These are phyloP conservation scores for Euphorbia peplus DNA, from an alignment of 345 rosid species.

Conservation along the genomic window DNA sequence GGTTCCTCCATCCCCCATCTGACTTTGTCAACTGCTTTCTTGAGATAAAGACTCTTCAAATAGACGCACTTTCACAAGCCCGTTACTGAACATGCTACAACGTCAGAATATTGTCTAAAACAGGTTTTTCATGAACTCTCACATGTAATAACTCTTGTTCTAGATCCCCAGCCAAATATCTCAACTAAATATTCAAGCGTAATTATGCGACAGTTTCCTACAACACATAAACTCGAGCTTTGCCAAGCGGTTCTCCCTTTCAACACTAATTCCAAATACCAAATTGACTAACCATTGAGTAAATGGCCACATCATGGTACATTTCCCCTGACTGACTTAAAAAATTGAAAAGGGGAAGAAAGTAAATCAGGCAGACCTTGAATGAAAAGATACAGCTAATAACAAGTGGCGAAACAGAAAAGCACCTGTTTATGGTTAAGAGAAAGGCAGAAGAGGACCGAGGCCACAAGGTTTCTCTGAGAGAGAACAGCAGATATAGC, in stretches of 20 bases:
- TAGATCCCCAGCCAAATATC: background rate
- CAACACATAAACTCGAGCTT: background rate
- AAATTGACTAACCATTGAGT: background rate
- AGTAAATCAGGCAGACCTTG: background rate
- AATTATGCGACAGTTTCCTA: background rate
- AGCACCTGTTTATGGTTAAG: constrained; percentile 93
- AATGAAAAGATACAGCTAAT: background rate
- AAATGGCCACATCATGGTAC: background rate
- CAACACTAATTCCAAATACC: background rate
- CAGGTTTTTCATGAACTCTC: background rate
- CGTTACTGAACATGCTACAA: background rate
- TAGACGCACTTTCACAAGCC: background rate
- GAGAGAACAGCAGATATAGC: constrained; percentile 81
- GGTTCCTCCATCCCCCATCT: background rate
- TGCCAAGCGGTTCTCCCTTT: background rate
- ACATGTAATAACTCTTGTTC: background rate
- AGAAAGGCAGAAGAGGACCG: constrained; percentile 70
- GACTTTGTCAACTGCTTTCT: background rate
- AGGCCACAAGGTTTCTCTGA: constrained; percentile 54
- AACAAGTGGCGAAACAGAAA: constrained; percentile 7
- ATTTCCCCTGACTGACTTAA: background rate
- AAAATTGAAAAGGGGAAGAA: background rate
- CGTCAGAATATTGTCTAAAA: background rate
- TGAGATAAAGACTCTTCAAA: background rate
- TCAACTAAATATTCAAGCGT: background rate